These are phyloP conservation scores for Xerocomellus intermedius DNA, from an alignment of 768 basidiomycete species.

Conservation along the genomic window DNA sequence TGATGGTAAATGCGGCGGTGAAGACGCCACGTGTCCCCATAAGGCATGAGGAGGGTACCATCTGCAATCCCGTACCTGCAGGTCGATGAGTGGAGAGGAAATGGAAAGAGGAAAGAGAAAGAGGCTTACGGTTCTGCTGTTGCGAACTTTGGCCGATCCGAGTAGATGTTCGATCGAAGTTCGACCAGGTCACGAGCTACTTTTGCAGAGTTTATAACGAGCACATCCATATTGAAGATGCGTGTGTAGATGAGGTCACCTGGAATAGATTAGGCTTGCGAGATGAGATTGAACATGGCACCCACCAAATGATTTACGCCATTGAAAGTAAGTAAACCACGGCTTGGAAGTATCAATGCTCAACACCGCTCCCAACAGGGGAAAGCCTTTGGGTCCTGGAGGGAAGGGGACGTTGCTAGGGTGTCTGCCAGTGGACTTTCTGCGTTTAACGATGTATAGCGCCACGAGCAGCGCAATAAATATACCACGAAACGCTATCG, in stretches of 20 bases:
- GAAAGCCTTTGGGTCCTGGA: conserved; percentile 51
- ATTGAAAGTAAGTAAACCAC: conserved; percentile 35
- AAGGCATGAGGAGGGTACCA: conserved; percentile 34
- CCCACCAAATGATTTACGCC: conserved; percentile 28
- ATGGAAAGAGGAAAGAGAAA: background rate
- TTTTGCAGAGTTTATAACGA: conserved; percentile 30
- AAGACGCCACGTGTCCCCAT: conserved; percentile 40
- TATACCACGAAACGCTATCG: background rate
- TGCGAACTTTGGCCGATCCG: conserved; percentile 32
- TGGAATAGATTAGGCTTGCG: conserved; percentile 2
- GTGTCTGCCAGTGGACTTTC: background rate
- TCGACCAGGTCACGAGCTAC: conserved; percentile 30
- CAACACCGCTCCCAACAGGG: conserved; percentile 27
- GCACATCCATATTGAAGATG: conserved; percentile 21
- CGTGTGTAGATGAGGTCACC: conserved; percentile 24
- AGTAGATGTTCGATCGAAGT: conserved; percentile 31
- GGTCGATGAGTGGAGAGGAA: background rate
- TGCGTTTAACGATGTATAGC: conserved; percentile 14
- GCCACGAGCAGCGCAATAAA: conserved; percentile 10
- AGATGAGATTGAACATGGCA: background rate
- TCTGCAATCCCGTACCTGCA: conserved; percentile 35
- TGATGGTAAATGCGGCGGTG: conserved; percentile 37
- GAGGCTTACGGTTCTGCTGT: conserved; percentile 21
- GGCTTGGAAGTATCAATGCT: conserved; percentile 29
- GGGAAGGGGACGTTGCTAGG: conserved; percentile 33